Conservation (phyloP, 495 filamentous ascomycete genomes). For the Paragyromitra xinjiangensis region DNA sequence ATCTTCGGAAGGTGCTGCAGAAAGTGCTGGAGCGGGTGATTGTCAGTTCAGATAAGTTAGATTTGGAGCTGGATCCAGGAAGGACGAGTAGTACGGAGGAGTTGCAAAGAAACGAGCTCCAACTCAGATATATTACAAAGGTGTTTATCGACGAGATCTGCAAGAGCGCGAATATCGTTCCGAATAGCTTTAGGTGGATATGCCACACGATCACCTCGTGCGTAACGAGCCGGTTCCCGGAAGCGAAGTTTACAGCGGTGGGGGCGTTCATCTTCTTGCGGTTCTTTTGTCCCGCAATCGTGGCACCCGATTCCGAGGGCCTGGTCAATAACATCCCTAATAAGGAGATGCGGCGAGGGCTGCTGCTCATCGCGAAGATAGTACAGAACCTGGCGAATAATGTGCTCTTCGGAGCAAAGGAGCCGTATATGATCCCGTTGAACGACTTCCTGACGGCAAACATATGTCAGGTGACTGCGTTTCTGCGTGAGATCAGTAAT, state of each 20-base stretch:
- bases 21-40: conserved; percentile 70
- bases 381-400: conserved; percentile 75
- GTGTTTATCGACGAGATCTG: conserved; percentile 74
- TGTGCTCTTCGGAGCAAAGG: conserved; percentile 74
- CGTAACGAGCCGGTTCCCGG: conserved; percentile 68
- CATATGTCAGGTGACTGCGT: conserved; percentile 70
- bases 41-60: conserved; percentile 68
- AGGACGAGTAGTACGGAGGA: conserved; percentile 67
- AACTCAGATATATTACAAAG: conserved; percentile 69
- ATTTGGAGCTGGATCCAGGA: conserved; percentile 71
- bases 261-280: conserved; percentile 74
- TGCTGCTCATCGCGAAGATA: conserved; percentile 73
- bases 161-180: conserved; percentile 67
- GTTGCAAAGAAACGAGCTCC: conserved; percentile 68
- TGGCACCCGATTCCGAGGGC: conserved; percentile 71
- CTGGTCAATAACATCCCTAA: conserved; percentile 67
- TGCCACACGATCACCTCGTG: conserved; percentile 70
- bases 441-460: conserved; percentile 72
- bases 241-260: conserved; percentile 75
- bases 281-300: conserved; percentile 75
- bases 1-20: conserved; percentile 70
- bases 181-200: conserved; percentile 70
- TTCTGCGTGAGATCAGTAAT: conserved; percentile 68
- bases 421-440: conserved; percentile 73
- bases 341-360: conserved; percentile 71